Conservation (phyloP, 192 early-diverging fungal genomes). For the Coemansia sp. region DNA sequence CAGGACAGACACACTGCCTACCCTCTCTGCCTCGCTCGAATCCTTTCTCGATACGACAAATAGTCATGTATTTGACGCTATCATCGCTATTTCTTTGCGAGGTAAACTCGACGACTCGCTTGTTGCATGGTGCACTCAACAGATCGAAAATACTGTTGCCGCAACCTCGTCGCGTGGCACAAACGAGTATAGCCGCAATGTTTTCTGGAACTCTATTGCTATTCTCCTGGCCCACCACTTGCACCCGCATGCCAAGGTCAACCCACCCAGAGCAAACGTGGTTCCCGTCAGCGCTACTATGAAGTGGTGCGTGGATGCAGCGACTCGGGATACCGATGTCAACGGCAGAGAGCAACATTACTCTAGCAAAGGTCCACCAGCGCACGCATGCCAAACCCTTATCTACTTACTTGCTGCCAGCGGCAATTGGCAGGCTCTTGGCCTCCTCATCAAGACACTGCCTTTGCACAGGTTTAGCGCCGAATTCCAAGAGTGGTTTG, state of each 20-base stretch:
- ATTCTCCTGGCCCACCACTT: conserved; percentile 9
- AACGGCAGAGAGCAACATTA: neutral
- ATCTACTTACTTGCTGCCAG: conserved; percentile 21
- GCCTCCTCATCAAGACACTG: conserved; percentile 18
- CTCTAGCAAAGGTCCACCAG: conserved; percentile 25
- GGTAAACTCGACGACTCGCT: conserved; percentile 1
- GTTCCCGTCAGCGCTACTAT: conserved; percentile 7
- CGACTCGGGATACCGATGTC: neutral
- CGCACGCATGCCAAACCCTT: conserved; percentile 22
- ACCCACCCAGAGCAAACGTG: neutral
- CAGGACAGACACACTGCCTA: neutral
- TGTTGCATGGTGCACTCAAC: neutral
- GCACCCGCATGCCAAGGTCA: neutral
- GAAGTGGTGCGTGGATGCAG: conserved; percentile 11
- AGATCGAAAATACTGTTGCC: neutral
- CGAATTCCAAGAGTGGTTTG: conserved; percentile 19
- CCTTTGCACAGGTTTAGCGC: conserved; percentile 14
- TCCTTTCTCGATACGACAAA: conserved; percentile 21
- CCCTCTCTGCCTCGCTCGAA: conserved; percentile 2
- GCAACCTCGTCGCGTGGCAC: neutral
- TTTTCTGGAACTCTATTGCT: neutral
- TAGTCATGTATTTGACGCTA: conserved; percentile 3
- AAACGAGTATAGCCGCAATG: neutral
- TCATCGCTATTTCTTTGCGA: conserved; percentile 9
- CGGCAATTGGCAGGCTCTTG: conserved; percentile 21